Conservation (phyloP, 2,329 filamentous ascomycete genomes). For the Bimuria novae-zelandiae region DNA sequence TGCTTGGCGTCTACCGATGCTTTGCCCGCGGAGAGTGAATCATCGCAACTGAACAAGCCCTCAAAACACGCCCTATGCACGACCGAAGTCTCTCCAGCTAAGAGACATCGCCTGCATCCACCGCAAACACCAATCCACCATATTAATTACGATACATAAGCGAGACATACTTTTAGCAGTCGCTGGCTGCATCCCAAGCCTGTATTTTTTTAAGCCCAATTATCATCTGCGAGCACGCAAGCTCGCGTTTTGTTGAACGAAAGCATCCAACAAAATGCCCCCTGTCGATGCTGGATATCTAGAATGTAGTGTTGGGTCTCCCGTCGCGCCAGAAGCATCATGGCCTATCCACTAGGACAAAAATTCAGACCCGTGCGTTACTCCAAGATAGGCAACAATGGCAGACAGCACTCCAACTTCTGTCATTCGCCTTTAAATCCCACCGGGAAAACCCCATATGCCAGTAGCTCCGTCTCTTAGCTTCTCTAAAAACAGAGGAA, state of each 20-base stretch:
- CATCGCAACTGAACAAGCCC: not conserved
- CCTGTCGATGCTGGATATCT: not conserved
- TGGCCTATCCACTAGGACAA: not conserved
- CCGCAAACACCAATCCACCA: not conserved
- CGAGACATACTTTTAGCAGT: conserved; percentile 15
- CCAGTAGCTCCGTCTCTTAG: conserved; percentile 9
- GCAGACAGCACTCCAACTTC: too few species aligned
- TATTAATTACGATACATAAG: conserved; percentile 1
- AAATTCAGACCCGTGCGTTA: too few species aligned
- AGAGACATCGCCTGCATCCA: not conserved
- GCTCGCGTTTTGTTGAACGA: not conserved
- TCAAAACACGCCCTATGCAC: not conserved
- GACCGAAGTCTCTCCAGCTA: not conserved
- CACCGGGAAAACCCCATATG: not conserved
- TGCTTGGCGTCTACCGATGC: not conserved
- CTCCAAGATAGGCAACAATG: too few species aligned
- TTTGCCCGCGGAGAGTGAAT: not conserved
- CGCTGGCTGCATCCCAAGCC: not conserved
- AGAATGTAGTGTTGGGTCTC: not conserved
- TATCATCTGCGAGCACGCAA: conserved; percentile 1
- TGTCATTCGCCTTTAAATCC: not conserved
- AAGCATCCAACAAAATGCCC: not conserved
- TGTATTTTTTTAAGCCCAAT: not conserved
- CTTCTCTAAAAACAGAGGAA: conserved; percentile 9
- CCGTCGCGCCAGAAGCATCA: not conserved